Percentiles rank a stretch among this genome's conserved stretches.
These are phyloP conservation scores for Penicillium riverlandense DNA, from an alignment of 495 filamentous ascomycete genomes.

Conservation along the genomic window DNA sequence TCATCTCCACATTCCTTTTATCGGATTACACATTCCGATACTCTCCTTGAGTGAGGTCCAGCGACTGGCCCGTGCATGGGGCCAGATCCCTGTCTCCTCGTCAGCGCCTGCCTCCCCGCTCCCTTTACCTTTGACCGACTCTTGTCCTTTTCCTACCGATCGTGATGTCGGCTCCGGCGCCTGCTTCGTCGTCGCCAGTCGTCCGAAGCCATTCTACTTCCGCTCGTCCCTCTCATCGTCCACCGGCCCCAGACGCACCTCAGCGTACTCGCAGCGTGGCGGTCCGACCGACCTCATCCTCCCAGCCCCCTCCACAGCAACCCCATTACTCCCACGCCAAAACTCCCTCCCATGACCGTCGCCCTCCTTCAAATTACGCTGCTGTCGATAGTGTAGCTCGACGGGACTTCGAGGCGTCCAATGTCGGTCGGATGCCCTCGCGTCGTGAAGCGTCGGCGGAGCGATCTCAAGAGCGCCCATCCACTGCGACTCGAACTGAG, in stretches of 20 bases:
- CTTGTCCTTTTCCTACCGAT: conserved; percentile 4
- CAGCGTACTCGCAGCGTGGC: conserved; percentile 52
- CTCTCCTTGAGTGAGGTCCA: no score
- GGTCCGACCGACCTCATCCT: conserved; percentile 33
- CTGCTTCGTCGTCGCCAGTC: conserved; percentile 36
- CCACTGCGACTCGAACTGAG: conserved; percentile 44
- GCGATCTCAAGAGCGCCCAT: conserved; percentile 38
- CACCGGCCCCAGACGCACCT: conserved; percentile 43
- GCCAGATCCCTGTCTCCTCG: conserved; percentile 5
- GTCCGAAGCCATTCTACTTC: conserved; percentile 51
- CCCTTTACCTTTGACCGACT: conserved; percentile 16
- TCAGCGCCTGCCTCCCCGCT: conserved; percentile 8
- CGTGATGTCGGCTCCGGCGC: conserved; percentile 47
- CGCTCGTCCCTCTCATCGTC: conserved; percentile 36
- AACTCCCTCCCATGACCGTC: conserved; percentile 43
- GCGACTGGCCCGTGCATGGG: background rate
- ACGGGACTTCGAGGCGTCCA: conserved; percentile 51
- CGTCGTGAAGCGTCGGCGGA: conserved; percentile 50
- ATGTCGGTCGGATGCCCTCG: conserved; percentile 40
- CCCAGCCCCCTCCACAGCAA: conserved; percentile 25
- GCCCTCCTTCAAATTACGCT: conserved; percentile 43
- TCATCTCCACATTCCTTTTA: no score
- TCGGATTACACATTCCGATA: no score
- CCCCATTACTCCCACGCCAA: conserved; percentile 39
- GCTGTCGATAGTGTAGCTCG: conserved; percentile 47